These are phyloP conservation scores for Ophiocordyceps camponoti-saundersi DNA, from an alignment of 2,329 filamentous ascomycete genomes.

Conservation along the genomic window DNA sequence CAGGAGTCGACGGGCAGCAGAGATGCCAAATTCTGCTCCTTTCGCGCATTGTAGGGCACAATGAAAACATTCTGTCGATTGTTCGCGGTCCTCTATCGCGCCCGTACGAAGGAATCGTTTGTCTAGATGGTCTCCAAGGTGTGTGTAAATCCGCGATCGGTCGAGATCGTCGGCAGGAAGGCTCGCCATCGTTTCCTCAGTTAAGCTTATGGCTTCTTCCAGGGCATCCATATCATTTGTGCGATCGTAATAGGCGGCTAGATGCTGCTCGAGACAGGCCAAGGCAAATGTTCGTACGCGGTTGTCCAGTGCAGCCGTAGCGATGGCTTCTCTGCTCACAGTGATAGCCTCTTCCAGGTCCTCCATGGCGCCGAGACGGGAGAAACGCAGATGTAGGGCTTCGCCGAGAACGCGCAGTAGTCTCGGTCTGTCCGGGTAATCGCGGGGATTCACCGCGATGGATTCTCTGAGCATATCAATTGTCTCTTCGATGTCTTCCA, in stretches of 20 bases:
- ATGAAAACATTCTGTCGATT: not conserved
- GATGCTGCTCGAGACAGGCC: not conserved
- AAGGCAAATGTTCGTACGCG: too few species aligned
- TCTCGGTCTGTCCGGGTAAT: too few species aligned
- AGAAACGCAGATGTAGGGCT: not conserved
- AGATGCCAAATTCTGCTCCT: not conserved
- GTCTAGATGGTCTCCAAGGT: not conserved
- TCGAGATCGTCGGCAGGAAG: too few species aligned
- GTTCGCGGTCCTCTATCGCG: not conserved
- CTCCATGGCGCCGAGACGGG: not conserved
- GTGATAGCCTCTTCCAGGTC: not conserved
- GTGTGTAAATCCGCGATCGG: not conserved
- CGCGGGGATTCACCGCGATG: not conserved
- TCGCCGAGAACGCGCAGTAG: not conserved
- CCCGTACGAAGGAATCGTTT: not conserved
- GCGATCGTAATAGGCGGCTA: not conserved
- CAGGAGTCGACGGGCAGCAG: not conserved
- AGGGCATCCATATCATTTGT: not conserved
- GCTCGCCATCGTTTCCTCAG: not conserved
- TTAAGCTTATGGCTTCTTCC: not conserved
- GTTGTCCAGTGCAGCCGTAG: not conserved
- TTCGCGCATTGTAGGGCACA: not conserved
- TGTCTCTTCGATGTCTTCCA: not conserved
- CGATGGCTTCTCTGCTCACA: not conserved
- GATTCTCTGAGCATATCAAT: not conserved